phyloP scores from a whole-genome alignment of 2,329 filamentous ascomycete genomes.

The Zopfia rhizophila region DNA sequence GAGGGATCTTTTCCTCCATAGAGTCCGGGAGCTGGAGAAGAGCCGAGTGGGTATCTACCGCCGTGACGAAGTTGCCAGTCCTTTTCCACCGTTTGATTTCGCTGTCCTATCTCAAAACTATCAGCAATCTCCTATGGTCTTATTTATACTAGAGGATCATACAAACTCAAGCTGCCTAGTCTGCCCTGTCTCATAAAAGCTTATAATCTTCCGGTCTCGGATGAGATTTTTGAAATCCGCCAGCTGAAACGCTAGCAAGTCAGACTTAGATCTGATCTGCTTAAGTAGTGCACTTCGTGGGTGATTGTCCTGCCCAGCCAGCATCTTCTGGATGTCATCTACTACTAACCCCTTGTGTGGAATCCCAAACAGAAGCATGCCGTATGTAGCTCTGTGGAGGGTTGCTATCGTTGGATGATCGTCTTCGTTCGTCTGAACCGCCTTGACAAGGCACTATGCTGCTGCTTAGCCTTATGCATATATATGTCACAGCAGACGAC shows the following conservation, averaged over 20 bases:
- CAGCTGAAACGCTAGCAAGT: slow-evolving; percentile 28
- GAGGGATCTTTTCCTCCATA: slow-evolving; percentile 31
- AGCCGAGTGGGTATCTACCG: slow-evolving; percentile 14
- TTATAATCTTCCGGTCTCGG: slow-evolving; percentile 39
- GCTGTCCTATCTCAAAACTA: slow-evolving; percentile 15
- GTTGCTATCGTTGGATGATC: slow-evolving; percentile 9
- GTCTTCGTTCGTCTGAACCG: slow-evolving; percentile 5
- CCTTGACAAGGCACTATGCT: slow-evolving; percentile 17
- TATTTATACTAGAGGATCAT: slow-evolving; percentile 10
- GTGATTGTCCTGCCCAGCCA: slow-evolving; percentile 7
- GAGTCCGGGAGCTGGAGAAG: slow-evolving; percentile 28
- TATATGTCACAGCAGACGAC: slow-evolving; percentile 6
- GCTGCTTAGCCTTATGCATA: slow-evolving; percentile 5
- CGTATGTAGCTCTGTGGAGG: slow-evolving; percentile 22
- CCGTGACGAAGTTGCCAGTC: slow-evolving; percentile 13
- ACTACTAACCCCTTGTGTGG: slow-evolving; percentile 21
- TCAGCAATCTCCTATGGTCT: background rate
- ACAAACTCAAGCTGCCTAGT: slow-evolving; percentile 31
- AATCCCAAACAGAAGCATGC: slow-evolving; percentile 23
- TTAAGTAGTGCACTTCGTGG: slow-evolving; percentile 11
- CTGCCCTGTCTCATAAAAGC: slow-evolving; percentile 42
- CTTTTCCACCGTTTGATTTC: slow-evolving; percentile 15
- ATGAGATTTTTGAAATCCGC: slow-evolving; percentile 40
- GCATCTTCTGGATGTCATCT: slow-evolving; percentile 20
- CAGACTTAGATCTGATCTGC: slow-evolving; percentile 11